These are phyloP conservation scores for Tilletia caries DNA, from an alignment of 1,284 basidiomycete species.

Conservation along the genomic window DNA sequence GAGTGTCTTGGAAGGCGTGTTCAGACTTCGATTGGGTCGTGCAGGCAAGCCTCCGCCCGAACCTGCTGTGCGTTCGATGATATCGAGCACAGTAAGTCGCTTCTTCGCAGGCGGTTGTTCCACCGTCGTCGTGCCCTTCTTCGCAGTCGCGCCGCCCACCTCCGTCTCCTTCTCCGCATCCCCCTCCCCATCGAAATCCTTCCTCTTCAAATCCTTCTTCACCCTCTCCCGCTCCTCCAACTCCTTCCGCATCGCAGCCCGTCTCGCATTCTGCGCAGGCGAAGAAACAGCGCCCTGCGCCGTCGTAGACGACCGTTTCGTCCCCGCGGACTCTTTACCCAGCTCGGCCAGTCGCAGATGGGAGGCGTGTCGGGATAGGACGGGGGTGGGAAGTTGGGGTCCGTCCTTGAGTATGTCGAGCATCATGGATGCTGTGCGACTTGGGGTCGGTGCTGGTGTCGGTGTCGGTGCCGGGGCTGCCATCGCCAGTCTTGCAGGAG, in stretches of 20 bases:
- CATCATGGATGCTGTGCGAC: neutral
- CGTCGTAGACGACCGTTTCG: neutral
- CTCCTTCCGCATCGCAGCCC: constrained; percentile 1
- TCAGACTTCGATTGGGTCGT: neutral
- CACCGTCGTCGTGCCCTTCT: neutral
- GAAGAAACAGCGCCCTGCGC: neutral
- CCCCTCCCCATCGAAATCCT: neutral
- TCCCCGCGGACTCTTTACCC: neutral
- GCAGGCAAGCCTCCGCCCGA: neutral
- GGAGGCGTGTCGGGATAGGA: neutral
- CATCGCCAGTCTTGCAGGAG: too few species aligned
- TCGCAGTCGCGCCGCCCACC: neutral
- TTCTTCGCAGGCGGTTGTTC: neutral
- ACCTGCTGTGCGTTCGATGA: neutral
- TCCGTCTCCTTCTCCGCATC: neutral
- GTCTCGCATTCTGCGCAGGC: neutral
- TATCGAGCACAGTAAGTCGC: neutral
- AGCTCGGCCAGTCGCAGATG: constrained; percentile 1
- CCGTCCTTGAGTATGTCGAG: neutral
- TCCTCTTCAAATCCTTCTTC: neutral
- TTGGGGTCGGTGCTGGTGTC: too few species aligned
- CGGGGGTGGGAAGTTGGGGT: neutral
- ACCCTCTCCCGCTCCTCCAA: neutral
- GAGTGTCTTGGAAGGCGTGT: too few species aligned
- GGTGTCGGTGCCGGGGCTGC: too few species aligned